Percentiles rank a stretch among this genome's conserved stretches.
Evolutionary conservation across 2,329 filamentous ascomycete genomes (phyloP).

Genomic region (Sporothrix pallida): DNA sequence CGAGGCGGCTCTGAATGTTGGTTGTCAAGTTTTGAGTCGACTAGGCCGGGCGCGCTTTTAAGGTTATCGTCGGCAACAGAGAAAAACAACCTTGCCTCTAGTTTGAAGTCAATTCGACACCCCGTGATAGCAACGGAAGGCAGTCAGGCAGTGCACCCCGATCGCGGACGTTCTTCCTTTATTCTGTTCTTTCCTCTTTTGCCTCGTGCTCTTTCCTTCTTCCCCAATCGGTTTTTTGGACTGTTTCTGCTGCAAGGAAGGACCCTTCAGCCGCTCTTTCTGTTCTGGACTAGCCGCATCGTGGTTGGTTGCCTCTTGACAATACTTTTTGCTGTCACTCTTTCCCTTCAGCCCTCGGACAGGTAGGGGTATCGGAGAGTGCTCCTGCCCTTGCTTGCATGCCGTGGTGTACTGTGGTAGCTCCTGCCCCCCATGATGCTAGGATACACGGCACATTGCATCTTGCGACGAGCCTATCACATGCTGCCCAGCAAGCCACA

Average conservation of each 20-base stretch:
- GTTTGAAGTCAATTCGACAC: too few relatives aligned
- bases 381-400: not conserved
- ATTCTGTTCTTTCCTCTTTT: not conserved
- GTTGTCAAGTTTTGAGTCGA: not conserved
- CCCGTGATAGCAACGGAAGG: not conserved
- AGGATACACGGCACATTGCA: not conserved
- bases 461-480: constrained; percentile 24
- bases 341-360: not conserved
- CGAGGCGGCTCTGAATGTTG: too few relatives aligned
- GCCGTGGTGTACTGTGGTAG: not conserved
- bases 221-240: not conserved
- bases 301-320: constrained; percentile 1
- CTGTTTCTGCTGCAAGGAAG: too few relatives aligned
- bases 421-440: not conserved
- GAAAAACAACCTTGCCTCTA: not conserved
- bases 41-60: constrained; percentile 4
- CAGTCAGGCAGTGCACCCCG: constrained; percentile 14
- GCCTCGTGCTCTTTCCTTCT: not conserved
- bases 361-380: constrained; percentile 5
- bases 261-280: not conserved
- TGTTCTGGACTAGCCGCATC: not conserved
- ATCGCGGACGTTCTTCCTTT: not conserved
- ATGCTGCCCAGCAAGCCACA: constrained; percentile 18
- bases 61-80: not conserved
- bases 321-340: not conserved